A percentile compares a stretch with the other conserved stretches of the same genome.
Evolutionary conservation across 352 stramenopile species (phyloP).

Genomic region (Phytophthora sp.): DNA sequence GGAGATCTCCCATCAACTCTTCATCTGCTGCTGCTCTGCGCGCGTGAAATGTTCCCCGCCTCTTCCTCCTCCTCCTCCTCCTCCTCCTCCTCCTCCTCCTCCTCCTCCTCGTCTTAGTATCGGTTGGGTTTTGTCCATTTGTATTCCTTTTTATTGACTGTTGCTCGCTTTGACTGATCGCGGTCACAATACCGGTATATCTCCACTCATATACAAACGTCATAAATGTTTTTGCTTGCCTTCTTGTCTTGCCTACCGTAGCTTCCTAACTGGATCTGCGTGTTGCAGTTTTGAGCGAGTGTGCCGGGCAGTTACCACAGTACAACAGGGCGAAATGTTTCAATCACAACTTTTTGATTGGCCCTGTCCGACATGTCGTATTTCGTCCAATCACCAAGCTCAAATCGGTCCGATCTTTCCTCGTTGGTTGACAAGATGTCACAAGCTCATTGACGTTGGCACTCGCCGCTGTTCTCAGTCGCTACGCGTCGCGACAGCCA

Average conservation of each 20-base stretch:
- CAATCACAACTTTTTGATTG: constrained; percentile 17
- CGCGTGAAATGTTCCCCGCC: constrained; percentile 19
- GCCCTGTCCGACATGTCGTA: background rate
- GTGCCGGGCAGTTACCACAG: background rate
- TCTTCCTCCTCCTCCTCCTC: constrained; percentile 26
- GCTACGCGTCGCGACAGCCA: background rate
- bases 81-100: no score
- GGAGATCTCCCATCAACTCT: background rate
- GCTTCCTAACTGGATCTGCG: constrained; percentile 15
- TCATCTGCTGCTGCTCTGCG: background rate
- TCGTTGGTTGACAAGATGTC: constrained; percentile 37
- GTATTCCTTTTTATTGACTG: constrained; percentile 47
- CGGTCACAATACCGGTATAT: constrained; percentile 32
- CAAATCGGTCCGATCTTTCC: constrained; percentile 31
- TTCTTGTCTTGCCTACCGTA: constrained; percentile 4
- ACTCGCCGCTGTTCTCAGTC: background rate
- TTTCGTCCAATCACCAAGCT: constrained; percentile 25
- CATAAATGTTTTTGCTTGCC: constrained; percentile 24
- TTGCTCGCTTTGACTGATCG: constrained; percentile 22
- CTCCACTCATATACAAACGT: constrained; percentile 30
- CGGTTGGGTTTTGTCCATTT: constrained; percentile 43
- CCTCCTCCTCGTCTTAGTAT: background rate
- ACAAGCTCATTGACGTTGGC: constrained; percentile 35
- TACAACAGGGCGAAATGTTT: no score
- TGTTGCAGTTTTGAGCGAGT: background rate